Conservation (phyloP, 805 yeast genomes). For the Yarrowia osloensis region DNA sequence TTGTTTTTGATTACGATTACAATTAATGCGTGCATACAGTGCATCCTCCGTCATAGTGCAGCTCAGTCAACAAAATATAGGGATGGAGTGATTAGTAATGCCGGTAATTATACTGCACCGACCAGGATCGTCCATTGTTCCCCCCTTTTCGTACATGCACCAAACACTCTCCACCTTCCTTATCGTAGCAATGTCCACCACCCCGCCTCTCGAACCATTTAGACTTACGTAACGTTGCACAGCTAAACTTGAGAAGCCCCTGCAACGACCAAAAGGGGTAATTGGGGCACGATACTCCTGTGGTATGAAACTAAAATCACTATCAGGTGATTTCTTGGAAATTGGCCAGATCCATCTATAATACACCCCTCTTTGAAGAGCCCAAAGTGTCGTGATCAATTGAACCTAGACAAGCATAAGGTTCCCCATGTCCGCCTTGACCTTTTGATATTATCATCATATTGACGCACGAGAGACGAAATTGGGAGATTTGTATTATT, state of each 20-base stretch:
- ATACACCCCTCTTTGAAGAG: background rate
- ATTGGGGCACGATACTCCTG: no score
- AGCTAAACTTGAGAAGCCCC: background rate
- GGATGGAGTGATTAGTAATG: background rate
- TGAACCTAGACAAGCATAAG: background rate
- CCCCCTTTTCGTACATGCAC: background rate
- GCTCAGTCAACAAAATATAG: background rate
- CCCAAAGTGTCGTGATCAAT: background rate
- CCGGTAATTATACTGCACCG: background rate
- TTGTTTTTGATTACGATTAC: background rate
- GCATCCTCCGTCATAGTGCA: background rate
- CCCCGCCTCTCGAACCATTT: background rate
- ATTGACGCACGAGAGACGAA: background rate
- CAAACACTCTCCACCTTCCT: background rate
- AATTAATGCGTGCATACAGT: background rate
- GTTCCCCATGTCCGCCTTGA: background rate
- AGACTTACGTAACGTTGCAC: background rate
- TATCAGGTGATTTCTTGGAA: background rate
- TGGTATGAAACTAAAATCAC: no score
- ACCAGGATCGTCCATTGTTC: no score
- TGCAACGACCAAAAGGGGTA: background rate
- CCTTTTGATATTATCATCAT: background rate
- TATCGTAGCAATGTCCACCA: no score
- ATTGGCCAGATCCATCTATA: background rate
- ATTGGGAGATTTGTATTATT: background rate